These are phyloP conservation scores for Beta lomatogona DNA, from an alignment of 179 eudicot genomes.

Conservation along the genomic window DNA sequence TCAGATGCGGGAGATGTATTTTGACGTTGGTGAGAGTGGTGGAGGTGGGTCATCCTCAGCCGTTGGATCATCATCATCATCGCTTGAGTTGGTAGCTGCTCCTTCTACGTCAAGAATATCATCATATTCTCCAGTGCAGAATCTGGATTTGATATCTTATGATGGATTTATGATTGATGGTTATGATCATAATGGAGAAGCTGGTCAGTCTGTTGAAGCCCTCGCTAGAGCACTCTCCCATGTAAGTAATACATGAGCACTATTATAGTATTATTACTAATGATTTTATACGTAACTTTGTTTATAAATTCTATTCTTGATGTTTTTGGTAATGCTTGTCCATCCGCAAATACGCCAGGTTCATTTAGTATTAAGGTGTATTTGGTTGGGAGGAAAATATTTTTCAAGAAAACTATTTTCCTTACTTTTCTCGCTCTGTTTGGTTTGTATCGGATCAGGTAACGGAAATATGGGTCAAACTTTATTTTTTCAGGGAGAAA, in stretches of 20 bases:
- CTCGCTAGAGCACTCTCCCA: slow-evolving; percentile 22
- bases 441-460: too few species aligned
- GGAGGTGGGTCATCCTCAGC: neutral
- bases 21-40: neutral
- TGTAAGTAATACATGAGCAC: neutral
- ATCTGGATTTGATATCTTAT: slow-evolving; percentile 20
- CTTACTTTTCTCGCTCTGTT: too few species aligned
- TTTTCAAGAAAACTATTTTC: too few species aligned
- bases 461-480: too few species aligned
- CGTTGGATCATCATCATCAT: neutral
- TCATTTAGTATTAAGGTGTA: too few species aligned
- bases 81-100: neutral
- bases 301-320: too few species aligned
- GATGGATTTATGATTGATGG: slow-evolving; percentile 15
- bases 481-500: too few species aligned
- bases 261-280: neutral
- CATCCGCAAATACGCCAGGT: too few species aligned
- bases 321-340: too few species aligned
- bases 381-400: too few species aligned
- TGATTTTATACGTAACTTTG: too few species aligned
- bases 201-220: slow-evolving; percentile 23
- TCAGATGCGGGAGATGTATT: neutral
- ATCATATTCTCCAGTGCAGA: neutral
- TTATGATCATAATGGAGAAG: neutral
- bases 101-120: neutral